These are phyloP conservation scores for Cutaneotrichosporon cutaneum DNA, from an alignment of 1,284 basidiomycete species.

Conservation along the genomic window DNA sequence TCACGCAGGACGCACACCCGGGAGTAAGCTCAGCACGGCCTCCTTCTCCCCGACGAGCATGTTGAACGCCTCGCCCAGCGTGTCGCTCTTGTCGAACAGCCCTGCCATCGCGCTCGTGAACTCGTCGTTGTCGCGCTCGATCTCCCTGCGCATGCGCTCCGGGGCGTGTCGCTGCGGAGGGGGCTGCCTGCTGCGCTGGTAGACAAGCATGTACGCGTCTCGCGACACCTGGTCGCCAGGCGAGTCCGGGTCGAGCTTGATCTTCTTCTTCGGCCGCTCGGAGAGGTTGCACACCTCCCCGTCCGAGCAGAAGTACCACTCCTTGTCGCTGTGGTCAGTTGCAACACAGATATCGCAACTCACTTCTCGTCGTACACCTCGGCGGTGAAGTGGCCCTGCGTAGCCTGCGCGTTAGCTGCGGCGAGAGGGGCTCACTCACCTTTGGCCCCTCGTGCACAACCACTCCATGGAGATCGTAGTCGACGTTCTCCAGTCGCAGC, in stretches of 20 bases:
- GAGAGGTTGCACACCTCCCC: conserved; percentile 55
- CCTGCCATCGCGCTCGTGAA: conserved; percentile 29
- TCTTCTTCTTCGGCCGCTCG: conserved; percentile 28
- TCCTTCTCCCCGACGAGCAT: conserved; percentile 27
- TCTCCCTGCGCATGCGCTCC: conserved; percentile 57
- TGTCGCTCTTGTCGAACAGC: not conserved
- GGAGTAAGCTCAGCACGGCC: conserved; percentile 27
- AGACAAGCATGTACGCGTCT: conserved; percentile 91
- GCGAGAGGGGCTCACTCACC: conserved; percentile 31
- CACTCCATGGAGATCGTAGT: conserved; percentile 77
- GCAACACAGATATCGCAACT: conserved; percentile 40
- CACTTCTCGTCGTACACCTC: conserved; percentile 77
- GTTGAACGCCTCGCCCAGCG: conserved; percentile 12
- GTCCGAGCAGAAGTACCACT: conserved; percentile 91
- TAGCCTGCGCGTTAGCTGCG: conserved; percentile 60
- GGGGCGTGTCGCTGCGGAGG: conserved; percentile 56
- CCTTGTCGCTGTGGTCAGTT: conserved; percentile 57
- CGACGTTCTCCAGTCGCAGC: conserved; percentile 56
- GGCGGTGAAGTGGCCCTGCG: conserved; percentile 89
- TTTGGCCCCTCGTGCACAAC: conserved; percentile 73
- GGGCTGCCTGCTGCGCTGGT: conserved; percentile 46
- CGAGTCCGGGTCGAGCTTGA: conserved; percentile 21
- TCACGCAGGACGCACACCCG: conserved; percentile 28
- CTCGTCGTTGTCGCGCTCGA: conserved; percentile 59
- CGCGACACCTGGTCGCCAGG: conserved; percentile 58